Percentiles rank a stretch among this genome's conserved stretches.
Evolutionary conservation across 495 filamentous ascomycete species (phyloP).

Genomic region (Copromyces sp.): DNA sequence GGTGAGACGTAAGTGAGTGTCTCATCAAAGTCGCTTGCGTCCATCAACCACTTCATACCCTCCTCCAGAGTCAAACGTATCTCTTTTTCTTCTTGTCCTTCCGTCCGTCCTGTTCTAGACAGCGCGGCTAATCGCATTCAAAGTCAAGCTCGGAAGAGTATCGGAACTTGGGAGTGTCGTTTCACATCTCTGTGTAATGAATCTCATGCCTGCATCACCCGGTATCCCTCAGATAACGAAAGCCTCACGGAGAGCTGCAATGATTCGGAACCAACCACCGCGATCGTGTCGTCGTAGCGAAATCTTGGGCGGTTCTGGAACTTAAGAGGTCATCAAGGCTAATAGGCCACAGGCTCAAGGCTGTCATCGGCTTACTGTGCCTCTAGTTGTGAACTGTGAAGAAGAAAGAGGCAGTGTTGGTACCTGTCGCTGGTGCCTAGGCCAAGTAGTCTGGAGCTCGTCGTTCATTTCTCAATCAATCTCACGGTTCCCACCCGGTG

Average conservation of each 20-base stretch:
- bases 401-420: not conserved
- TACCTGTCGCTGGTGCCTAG: not conserved
- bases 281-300: not conserved
- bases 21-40: not conserved
- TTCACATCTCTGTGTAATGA: not conserved
- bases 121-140: not conserved
- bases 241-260: not conserved
- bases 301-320: not conserved
- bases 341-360: not conserved
- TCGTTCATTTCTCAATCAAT: not conserved
- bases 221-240: not conserved
- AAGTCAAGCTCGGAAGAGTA: not conserved
- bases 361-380: not conserved
- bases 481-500: not conserved
- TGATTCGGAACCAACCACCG: not conserved
- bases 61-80: not conserved
- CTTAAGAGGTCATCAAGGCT: not conserved
- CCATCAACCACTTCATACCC: not conserved
- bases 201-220: not conserved
- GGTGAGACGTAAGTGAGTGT: not conserved
- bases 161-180: not conserved
- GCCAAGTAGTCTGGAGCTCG: not conserved
- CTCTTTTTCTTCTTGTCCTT: not conserved
- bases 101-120: not conserved
- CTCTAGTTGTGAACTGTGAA: not conserved